A percentile compares a stretch with the other conserved stretches of the same genome.
Conservation (phyloP, 2,329 filamentous ascomycete species). For the Sporothrix brasiliensis region DNA sequence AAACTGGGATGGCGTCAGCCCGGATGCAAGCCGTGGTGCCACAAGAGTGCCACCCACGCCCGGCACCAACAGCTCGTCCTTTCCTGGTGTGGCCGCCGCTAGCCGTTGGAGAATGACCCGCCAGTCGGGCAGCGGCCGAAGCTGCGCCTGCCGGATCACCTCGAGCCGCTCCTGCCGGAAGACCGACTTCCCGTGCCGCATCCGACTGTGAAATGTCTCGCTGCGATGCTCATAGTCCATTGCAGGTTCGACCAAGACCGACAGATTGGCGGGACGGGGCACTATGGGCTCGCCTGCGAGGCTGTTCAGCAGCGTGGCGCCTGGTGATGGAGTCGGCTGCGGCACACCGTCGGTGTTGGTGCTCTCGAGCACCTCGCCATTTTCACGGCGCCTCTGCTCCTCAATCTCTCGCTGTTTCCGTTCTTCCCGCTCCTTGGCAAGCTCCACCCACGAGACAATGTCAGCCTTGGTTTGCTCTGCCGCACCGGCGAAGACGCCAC, state of each 20-base stretch:
- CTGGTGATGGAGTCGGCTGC: constrained; percentile 24
- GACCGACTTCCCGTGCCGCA: constrained; percentile 38
- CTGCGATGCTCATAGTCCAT: constrained; percentile 35
- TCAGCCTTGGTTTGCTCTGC: not conserved
- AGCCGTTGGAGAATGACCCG: constrained; percentile 46
- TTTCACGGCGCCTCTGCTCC: constrained; percentile 6
- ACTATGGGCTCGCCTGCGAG: constrained; percentile 36
- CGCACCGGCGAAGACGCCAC: not conserved
- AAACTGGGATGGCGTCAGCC: constrained; percentile 2
- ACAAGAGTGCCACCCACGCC: not conserved
- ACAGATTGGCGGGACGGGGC: constrained; percentile 31
- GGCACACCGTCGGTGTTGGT: not conserved
- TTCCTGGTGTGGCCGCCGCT: constrained; percentile 43
- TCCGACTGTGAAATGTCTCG: constrained; percentile 37
- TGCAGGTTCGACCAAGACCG: constrained; percentile 41
- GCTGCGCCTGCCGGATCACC: constrained; percentile 42
- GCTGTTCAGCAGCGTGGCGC: constrained; percentile 37
- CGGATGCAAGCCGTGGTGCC: not conserved
- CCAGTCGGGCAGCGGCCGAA: constrained; percentile 46
- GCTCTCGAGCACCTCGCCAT: not conserved
- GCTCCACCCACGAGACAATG: constrained; percentile 26
- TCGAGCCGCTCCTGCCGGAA: constrained; percentile 47
- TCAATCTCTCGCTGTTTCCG: not conserved
- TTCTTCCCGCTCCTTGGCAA: constrained; percentile 28
- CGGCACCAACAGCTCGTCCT: not conserved